phyloP scores from a whole-genome alignment of 768 basidiomycete species.

The Tylopilus plumbeoviolaceoides region DNA sequence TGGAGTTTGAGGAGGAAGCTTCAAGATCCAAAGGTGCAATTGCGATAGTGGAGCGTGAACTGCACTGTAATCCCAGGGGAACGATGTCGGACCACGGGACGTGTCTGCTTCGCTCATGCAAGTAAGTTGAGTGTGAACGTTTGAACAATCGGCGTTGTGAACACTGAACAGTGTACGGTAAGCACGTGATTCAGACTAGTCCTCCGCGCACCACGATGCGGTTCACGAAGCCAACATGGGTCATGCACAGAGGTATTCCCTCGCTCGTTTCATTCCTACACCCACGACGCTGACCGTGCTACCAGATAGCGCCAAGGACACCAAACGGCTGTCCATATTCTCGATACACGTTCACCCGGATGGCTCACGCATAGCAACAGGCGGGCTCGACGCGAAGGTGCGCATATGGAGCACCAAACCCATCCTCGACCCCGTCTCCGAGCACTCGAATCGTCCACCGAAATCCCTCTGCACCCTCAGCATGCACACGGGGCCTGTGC shows the following conservation, averaged over 20 bases:
- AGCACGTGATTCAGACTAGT: no score
- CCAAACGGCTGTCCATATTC: conserved; percentile 81
- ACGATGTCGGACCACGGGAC: no score
- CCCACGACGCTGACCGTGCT: neutral
- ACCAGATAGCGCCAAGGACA: conserved; percentile 43
- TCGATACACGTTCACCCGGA: conserved; percentile 94
- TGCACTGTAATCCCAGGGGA: no score
- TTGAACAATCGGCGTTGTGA: no score
- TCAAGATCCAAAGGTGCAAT: no score
- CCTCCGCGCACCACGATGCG: conserved; percentile 49
- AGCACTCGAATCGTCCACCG: conserved; percentile 66
- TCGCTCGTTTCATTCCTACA: neutral
- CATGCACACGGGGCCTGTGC: conserved; percentile 91
- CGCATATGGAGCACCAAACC: conserved; percentile 98
- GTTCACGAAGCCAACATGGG: conserved; percentile 89
- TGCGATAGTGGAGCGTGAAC: no score
- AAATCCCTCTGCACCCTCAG: conserved; percentile 88
- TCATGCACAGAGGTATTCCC: conserved; percentile 63
- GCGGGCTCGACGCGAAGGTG: conserved; percentile 92
- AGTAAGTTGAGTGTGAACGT: no score
- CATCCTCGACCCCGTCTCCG: conserved; percentile 72
- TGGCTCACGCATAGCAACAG: conserved; percentile 94
- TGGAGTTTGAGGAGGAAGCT: no score
- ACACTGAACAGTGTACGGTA: no score
- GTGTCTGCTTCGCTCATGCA: no score